Evolutionary conservation across 129 eudicot genomes (phyloP).

Genomic region (Chrysanthemum lavandulifolium): DNA sequence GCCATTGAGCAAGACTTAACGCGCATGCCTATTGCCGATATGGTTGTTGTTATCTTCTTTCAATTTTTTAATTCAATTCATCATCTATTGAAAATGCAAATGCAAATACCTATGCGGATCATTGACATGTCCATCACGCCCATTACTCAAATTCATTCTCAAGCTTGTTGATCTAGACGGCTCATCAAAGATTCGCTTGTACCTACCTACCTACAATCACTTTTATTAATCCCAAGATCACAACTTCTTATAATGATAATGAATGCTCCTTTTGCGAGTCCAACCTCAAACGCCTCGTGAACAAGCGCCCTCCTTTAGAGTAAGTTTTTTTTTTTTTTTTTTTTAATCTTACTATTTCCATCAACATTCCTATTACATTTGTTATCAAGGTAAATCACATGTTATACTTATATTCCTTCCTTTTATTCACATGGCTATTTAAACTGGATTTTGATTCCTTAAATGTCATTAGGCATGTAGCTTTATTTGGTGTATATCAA

Average conservation of each 20-base stretch:
- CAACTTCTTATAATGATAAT: no score
- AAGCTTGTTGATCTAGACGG: conserved; percentile 92
- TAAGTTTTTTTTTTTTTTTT: conserved; percentile 39
- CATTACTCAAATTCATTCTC: conserved; percentile 57
- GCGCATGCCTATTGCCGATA: conserved; percentile 73
- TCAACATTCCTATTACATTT: conserved; percentile 3
- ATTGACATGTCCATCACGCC: conserved; percentile 52
- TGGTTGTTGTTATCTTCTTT: conserved; percentile 34
- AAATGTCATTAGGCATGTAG: conserved; percentile 9
- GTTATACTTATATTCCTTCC: background rate
- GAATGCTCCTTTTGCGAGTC: conserved; percentile 40
- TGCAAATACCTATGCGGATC: conserved; percentile 42
- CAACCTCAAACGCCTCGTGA: conserved; percentile 68
- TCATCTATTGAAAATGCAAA: background rate
- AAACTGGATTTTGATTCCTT: background rate
- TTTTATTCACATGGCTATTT: no score
- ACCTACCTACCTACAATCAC: conserved; percentile 1
- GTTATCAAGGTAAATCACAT: conserved; percentile 72
- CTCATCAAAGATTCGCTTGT: conserved; percentile 92
- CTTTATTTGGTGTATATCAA: conserved; percentile 16
- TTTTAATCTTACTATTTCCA: background rate
- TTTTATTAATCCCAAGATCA: background rate
- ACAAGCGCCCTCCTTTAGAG: conserved; percentile 75
- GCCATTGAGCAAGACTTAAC: conserved; percentile 65
- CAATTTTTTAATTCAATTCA: background rate